Percentiles rank a stretch among this genome's conserved stretches.
Conservation (phyloP, 1,139 yeast species). For the Kodamaea sp. region DNA sequence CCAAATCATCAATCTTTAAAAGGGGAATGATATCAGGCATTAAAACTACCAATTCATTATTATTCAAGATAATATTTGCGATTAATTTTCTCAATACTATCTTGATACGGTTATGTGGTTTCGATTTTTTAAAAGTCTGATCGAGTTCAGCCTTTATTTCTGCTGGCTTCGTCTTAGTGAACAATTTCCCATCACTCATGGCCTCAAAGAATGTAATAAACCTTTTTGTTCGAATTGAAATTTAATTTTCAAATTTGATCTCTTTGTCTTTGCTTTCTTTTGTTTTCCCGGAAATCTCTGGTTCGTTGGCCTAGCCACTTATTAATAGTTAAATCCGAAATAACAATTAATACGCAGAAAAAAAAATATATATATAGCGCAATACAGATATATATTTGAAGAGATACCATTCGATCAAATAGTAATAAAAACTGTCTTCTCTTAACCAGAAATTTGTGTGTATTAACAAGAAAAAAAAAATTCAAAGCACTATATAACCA, state of each 20-base stretch:
- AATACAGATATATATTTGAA: too few species aligned
- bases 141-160: constrained; percentile 57
- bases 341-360: too few species aligned
- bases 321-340: too few species aligned
- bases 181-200: constrained; percentile 45
- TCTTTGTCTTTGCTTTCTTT: background rate
- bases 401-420: too few species aligned
- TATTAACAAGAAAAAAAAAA: too few species aligned
- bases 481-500: constrained; percentile 48
- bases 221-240: background rate
- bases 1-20: constrained; percentile 63
- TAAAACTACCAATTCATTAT: constrained; percentile 66
- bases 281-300: too few species aligned
- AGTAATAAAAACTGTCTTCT: too few species aligned
- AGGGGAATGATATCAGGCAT: constrained; percentile 65
- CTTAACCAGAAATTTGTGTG: too few species aligned
- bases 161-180: constrained; percentile 44
- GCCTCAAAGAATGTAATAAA: background rate
- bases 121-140: constrained; percentile 52
- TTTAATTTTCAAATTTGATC: background rate
- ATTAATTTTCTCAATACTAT: constrained; percentile 69
- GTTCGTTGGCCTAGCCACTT: too few species aligned
- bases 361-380: too few species aligned
- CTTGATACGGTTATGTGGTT: constrained; percentile 47
- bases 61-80: constrained; percentile 82